Base-by-base conservation (phyloP, 305 asterid species). In the Fraxinus velutina region DNA sequence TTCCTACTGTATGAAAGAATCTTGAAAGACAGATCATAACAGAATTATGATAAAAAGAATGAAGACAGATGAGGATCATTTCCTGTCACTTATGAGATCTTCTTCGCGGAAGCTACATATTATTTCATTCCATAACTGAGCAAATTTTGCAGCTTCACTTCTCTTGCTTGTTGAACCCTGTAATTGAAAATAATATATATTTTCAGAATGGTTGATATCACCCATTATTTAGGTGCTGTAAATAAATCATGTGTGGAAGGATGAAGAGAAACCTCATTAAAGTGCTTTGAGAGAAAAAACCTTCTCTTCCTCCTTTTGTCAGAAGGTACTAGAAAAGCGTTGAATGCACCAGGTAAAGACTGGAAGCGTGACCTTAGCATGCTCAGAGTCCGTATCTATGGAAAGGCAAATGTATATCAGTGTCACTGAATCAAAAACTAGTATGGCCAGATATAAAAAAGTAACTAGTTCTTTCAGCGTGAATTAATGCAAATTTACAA, bases 261-360 rank as follows among this genome's bases (percentile, higher is more conserved):
- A 57, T 81, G 85, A 89, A 84, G 78, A 83, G 37, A 32, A 83
- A 94, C 99, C 98, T 96, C 93, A 44, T 84, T 81, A 79, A 88
- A 89, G 83, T 89, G 88, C 86, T 88, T 96, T 75, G 97, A 88
- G 77, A 89, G 86, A 85, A 94, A 90, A 83, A 92, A 89, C 79
- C 97, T 92, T 85, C 91, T 84, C 85, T 90, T 94, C 88, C 87
- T 94, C 73, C 88, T 79, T 88, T 83, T 92, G 44, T 92, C 97
- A 64, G 97, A 90, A 77, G 99, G 99, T 79, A 94, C 92, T 91
- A 96, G 88, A 86, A 85, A 87, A 76, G 95, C 89, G 86, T 94
- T 94, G 92, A 96, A 96, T 86, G 98, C 99, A 86, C 95, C 94
- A 76, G 99, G 99, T 80, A 96, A 88, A 42, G 99, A 96, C 89